Base-by-base conservation (phyloP, 345 rosid species). In the Trapa incisa region DNA sequence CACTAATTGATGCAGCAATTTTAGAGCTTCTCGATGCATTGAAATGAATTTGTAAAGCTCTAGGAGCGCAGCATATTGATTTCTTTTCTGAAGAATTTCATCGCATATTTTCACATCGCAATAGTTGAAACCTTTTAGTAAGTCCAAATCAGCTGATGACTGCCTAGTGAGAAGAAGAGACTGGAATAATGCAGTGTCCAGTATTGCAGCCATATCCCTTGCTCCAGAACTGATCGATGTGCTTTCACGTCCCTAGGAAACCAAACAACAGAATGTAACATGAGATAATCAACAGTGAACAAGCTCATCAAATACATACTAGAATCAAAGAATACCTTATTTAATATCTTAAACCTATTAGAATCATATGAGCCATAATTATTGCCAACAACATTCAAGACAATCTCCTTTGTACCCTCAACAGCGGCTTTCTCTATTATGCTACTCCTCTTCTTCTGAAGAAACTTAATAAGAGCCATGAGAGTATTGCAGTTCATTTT, bases 401-500 rank as follows among this genome's bases (percentile, higher is more conserved):
- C 93, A 54, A 85, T 93, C 76, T 91, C 97, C 64, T 91, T 96
- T 48, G 99, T 95, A 75, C 93, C 94, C 81, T 95, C 97, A 43
- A 90, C 79, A 65, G 96, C 81, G 57, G 99, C 99, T 79, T 89
- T 95, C 70, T 89, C 99, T 67, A 91, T 80, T 67, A 95, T 73
- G 76, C 77, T 76, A 65, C 67, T 77, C 73, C 97, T 86, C 85
- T 78, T 91, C 81, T 95, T 95, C 74, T 91, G 97, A 76, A 95
- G 76, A 77, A 80, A 89, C 88, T 91, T 95, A 65, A 91, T 80
- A 68, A 95, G 96, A 89, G 96, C 99, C 93, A 87, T 89, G 70
- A 95, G 89, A 43, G 97, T 95, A 71, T 95, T 95, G 75, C 91
- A 96, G 73, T 82, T 95, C 89, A 86, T 83, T 82, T 95, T 95